Evolutionary conservation across 345 rosid genomes (phyloP).

Genomic region (Capsella bursapastoris): DNA sequence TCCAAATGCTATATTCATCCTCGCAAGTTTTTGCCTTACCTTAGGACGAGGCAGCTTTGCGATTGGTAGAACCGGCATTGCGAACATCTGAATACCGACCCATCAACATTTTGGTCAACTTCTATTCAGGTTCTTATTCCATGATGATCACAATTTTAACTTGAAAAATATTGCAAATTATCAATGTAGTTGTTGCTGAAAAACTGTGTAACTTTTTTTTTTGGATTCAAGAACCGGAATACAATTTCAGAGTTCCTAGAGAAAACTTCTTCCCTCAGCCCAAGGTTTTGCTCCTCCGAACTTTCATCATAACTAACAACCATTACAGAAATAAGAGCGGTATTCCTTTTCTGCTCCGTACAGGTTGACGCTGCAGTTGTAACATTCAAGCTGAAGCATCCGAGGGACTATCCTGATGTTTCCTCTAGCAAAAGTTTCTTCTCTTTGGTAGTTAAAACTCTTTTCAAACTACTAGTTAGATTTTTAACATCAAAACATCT

Average conservation of each 20-base stretch:
- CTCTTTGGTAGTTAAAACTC: slow-evolving; percentile 64
- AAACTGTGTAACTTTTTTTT: slow-evolving; percentile 22
- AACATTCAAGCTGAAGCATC: slow-evolving; percentile 75
- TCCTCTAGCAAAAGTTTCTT: slow-evolving; percentile 79
- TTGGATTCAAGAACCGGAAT: slow-evolving; percentile 72
- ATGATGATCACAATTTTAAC: not conserved
- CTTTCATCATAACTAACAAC: slow-evolving; percentile 17
- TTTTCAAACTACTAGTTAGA: not conserved
- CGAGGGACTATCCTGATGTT: slow-evolving; percentile 78
- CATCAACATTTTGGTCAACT: slow-evolving; percentile 74
- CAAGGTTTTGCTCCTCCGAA: slow-evolving; percentile 47
- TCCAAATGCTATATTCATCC: not conserved
- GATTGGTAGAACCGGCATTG: slow-evolving; percentile 65
- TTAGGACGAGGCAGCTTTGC: slow-evolving; percentile 84
- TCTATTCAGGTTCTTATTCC: slow-evolving; percentile 69
- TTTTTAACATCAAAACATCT: slow-evolving; percentile 25
- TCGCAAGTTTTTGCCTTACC: slow-evolving; percentile 22
- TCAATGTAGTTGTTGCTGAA: not conserved
- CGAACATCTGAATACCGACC: slow-evolving; percentile 77
- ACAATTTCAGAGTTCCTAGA: slow-evolving; percentile 80
- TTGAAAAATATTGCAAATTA: slow-evolving; percentile 13
- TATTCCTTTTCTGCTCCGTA: slow-evolving; percentile 28
- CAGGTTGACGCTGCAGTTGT: slow-evolving; percentile 98
- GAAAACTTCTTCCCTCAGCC: slow-evolving; percentile 88
- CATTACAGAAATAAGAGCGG: not conserved